These are phyloP conservation scores for Phytopythium mirpurense DNA, from an alignment of 352 stramenopile species.

Conservation along the genomic window DNA sequence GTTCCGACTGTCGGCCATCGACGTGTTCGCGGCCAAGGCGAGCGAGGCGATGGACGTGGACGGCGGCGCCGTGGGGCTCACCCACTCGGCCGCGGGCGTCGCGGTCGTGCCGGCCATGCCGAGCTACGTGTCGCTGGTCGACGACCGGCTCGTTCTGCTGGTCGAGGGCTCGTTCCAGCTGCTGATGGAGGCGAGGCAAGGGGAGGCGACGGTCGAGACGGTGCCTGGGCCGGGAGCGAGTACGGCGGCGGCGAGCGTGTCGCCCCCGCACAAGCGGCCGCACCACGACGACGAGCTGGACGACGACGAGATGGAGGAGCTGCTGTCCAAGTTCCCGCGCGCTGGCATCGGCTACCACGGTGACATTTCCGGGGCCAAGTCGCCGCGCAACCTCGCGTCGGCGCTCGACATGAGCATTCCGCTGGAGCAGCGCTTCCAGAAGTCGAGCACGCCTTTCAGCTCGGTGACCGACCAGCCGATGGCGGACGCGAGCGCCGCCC, in stretches of 20 bases:
- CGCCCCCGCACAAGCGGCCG: conserved; percentile 35
- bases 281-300: conserved; percentile 50
- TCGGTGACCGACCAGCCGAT: conserved; percentile 51
- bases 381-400: conserved; percentile 36
- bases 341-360: conserved; percentile 77
- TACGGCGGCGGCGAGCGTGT: not conserved
- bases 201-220: not conserved
- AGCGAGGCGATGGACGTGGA: conserved; percentile 28
- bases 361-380: conserved; percentile 52
- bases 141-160: conserved; percentile 40
- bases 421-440: conserved; percentile 70
- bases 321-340: conserved; percentile 62
- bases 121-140: conserved; percentile 44
- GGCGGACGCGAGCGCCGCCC: conserved; percentile 23
- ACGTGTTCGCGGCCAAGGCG: conserved; percentile 20
- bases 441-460: conserved; percentile 72
- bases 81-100: conserved; percentile 36
- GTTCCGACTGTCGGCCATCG: conserved; percentile 45
- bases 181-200: conserved; percentile 27
- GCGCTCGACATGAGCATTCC: conserved; percentile 36
- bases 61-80: conserved; percentile 22
- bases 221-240: not conserved
- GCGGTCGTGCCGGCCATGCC: conserved; percentile 46
- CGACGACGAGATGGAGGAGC: conserved; percentile 46
- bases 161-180: conserved; percentile 53